Percentiles rank a stretch among this genome's conserved stretches.
Evolutionary conservation across 129 eudicot genomes (phyloP).

Genomic region (Silybum marianum): DNA sequence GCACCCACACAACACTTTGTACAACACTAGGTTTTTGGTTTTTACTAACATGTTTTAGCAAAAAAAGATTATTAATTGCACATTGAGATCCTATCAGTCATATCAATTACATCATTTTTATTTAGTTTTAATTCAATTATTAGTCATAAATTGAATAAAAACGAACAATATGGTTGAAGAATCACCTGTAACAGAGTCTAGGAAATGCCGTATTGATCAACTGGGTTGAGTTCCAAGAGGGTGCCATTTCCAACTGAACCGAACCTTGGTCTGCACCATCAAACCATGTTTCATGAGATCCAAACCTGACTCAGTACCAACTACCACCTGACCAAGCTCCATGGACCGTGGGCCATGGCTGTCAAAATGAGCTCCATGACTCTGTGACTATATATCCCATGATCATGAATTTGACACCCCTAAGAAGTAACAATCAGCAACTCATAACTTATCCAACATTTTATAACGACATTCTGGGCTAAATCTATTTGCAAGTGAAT

Average conservation of each 20-base stretch:
- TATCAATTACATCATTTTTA: neutral
- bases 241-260: neutral
- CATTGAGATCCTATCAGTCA: no score
- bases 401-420: neutral
- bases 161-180: neutral
- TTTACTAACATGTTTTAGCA: neutral
- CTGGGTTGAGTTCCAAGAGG: neutral
- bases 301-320: neutral
- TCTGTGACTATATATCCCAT: neutral
- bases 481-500: conserved; percentile 9
- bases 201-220: neutral
- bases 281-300: neutral
- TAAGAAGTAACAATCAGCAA: neutral
- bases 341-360: neutral
- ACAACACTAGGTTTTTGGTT: no score
- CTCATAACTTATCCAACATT: neutral
- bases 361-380: neutral
- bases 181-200: neutral
- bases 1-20: no score
- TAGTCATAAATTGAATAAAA: neutral
- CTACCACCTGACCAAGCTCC: conserved; percentile 8
- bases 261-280: neutral
- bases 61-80: neutral
- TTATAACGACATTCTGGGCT: neutral
- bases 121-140: neutral